Conservation (phyloP, 768 basidiomycete species). For the Termitomyces sp. region DNA sequence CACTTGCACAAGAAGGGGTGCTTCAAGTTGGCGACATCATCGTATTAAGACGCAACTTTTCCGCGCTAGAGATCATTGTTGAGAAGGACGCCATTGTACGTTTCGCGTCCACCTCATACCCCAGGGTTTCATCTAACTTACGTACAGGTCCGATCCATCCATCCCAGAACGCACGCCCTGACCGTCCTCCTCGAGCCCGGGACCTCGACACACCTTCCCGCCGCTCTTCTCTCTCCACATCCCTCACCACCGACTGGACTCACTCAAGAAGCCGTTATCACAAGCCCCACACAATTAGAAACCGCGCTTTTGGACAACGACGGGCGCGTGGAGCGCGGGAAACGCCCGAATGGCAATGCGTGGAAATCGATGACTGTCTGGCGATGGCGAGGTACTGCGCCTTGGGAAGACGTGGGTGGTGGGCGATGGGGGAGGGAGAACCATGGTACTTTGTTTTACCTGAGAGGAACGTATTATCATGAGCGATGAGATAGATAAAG, state of each 20-base stretch:
- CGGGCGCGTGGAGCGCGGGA: slow-evolving; percentile 34
- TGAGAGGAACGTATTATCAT: slow-evolving; percentile 36
- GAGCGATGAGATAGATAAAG: slow-evolving; percentile 15
- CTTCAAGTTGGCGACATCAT: slow-evolving; percentile 50
- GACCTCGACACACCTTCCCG: slow-evolving; percentile 28
- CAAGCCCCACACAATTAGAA: slow-evolving; percentile 45
- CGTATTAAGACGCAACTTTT: slow-evolving; percentile 45
- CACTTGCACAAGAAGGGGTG: slow-evolving; percentile 38
- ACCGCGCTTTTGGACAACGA: slow-evolving; percentile 45
- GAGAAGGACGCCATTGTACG: slow-evolving; percentile 14
- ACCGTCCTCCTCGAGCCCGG: slow-evolving; percentile 38
- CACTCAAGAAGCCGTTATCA: slow-evolving; percentile 30
- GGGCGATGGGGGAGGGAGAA: slow-evolving; percentile 37
- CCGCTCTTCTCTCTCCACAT: slow-evolving; percentile 23
- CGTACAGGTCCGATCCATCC: slow-evolving; percentile 30
- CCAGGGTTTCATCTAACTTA: neutral
- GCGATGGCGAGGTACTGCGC: slow-evolving; percentile 36
- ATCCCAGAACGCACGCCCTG: slow-evolving; percentile 34
- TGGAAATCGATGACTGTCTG: slow-evolving; percentile 56
- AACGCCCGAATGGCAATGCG: slow-evolving; percentile 44
- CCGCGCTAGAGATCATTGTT: slow-evolving; percentile 28
- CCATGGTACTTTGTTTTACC: slow-evolving; percentile 45
- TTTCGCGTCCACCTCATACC: neutral
- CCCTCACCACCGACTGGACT: slow-evolving; percentile 22
- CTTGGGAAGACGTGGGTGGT: slow-evolving; percentile 13